Evolutionary conservation across 2,329 filamentous ascomycete species (phyloP).

Genomic region (Sporothrix phasma): DNA sequence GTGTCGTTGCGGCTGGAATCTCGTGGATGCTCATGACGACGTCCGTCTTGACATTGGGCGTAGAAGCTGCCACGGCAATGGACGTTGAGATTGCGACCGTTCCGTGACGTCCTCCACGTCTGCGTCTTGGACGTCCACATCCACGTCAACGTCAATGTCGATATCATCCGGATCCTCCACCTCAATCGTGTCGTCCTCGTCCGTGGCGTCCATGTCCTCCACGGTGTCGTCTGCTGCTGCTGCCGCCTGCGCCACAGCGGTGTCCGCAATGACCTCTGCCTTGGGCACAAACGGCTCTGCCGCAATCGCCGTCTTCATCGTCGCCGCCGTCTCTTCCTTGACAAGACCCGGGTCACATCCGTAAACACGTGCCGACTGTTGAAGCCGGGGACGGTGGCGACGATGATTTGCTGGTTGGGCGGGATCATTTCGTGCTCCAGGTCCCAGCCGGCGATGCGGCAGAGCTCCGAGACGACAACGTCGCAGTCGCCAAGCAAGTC

Average conservation of each 20-base stretch:
- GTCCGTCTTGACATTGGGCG: not conserved
- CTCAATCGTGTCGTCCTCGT: not conserved
- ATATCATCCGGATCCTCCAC: not conserved
- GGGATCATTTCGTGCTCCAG: conserved; percentile 76
- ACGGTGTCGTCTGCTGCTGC: too few relatives aligned
- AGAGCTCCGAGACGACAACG: conserved; percentile 77
- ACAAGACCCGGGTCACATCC: conserved; percentile 13
- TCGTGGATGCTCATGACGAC: not conserved
- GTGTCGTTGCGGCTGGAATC: not conserved
- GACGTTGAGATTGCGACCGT: not conserved
- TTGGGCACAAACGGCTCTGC: not conserved
- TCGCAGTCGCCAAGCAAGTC: conserved; percentile 95
- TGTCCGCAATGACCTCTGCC: not conserved
- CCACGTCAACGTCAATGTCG: not conserved
- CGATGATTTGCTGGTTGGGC: conserved; percentile 49
- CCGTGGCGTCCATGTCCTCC: too few relatives aligned
- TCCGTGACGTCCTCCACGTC: not conserved
- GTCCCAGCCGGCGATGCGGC: conserved; percentile 69
- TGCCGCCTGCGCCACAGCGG: not conserved
- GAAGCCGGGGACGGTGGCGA: conserved; percentile 38
- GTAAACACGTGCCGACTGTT: conserved; percentile 36
- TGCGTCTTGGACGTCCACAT: not conserved
- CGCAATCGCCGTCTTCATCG: not conserved
- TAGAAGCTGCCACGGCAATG: not conserved
- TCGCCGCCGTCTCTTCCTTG: not conserved